A percentile compares a stretch with the other conserved stretches of the same genome.
phyloP scores from a whole-genome alignment of 2,329 filamentous ascomycete genomes.

The Ascochyta fabae region DNA sequence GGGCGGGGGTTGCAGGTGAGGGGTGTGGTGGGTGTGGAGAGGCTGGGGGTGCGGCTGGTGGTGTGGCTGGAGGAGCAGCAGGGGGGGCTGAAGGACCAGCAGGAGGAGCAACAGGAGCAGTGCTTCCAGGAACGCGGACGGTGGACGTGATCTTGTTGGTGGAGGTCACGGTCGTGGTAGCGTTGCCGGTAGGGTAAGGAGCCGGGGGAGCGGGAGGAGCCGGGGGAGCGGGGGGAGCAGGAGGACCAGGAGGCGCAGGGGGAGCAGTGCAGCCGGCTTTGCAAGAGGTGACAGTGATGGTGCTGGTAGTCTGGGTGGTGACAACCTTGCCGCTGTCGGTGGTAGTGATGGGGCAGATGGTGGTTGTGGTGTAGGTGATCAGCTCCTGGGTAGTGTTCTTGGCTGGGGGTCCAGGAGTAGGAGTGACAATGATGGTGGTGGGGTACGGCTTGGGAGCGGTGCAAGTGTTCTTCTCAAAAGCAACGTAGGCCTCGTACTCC shows the following conservation, averaged over 20 bases:
- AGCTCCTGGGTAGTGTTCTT: slow-evolving; percentile 4
- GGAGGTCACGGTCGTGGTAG: slow-evolving; percentile 8
- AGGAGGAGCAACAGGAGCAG: slow-evolving; percentile 1
- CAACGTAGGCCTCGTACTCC: slow-evolving; percentile 11
- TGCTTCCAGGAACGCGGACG: neutral
- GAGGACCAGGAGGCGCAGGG: neutral
- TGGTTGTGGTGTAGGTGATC: slow-evolving; percentile 16
- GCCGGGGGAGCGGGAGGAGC: neutral
- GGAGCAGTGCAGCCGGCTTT: slow-evolving; percentile 14
- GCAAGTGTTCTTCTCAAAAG: slow-evolving; percentile 7
- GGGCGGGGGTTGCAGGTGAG: too few relatives aligned
- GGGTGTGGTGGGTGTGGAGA: too few relatives aligned
- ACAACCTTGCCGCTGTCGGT: neutral
- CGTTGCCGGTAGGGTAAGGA: slow-evolving; percentile 7
- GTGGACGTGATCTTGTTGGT: slow-evolving; percentile 10
- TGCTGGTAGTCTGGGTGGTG: slow-evolving; percentile 11
- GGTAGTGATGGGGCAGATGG: slow-evolving; percentile 9
- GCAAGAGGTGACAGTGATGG: slow-evolving; percentile 12
- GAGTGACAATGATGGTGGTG: slow-evolving; percentile 2
- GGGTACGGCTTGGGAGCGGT: slow-evolving; percentile 1
- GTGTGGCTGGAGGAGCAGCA: neutral
- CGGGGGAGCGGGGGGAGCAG: neutral
- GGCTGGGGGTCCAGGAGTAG: slow-evolving; percentile 4
- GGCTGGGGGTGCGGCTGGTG: neutral
- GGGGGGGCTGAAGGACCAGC: neutral